Conservation (phyloP, 2,329 filamentous ascomycete genomes). For the Penicillium sclerotigenum region DNA sequence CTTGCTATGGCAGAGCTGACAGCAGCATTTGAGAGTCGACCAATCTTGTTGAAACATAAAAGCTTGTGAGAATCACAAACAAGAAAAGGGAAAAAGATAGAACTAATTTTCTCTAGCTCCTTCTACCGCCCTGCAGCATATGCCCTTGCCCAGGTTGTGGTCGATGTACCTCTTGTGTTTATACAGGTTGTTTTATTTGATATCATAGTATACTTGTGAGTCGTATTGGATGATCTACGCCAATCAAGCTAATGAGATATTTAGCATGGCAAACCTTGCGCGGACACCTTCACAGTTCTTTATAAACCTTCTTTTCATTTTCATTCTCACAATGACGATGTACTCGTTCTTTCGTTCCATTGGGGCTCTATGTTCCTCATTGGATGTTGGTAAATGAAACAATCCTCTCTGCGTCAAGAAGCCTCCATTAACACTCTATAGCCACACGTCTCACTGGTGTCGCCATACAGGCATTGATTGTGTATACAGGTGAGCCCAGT, state of each 20-base stretch:
- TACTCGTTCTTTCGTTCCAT: conserved; percentile 54
- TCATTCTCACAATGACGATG: conserved; percentile 53
- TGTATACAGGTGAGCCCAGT: conserved; percentile 51
- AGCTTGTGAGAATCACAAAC: conserved; percentile 48
- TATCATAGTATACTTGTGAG: conserved; percentile 58
- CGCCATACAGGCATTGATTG: conserved; percentile 51
- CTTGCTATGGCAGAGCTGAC: conserved; percentile 61
- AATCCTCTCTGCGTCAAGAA: background rate
- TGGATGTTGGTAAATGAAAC: conserved; percentile 45
- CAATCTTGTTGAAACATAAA: conserved; percentile 68
- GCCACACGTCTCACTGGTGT: conserved; percentile 51
- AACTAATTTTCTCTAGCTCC: conserved; percentile 39
- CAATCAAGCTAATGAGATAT: background rate
- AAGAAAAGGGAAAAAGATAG: background rate
- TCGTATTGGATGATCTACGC: background rate
- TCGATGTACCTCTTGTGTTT: conserved; percentile 57
- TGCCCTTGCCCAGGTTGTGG: conserved; percentile 56
- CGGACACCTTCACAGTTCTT: conserved; percentile 61
- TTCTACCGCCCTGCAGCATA: conserved; percentile 64
- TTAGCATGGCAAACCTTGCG: conserved; percentile 53
- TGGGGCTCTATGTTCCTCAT: conserved; percentile 48
- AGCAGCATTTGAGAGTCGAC: conserved; percentile 59
- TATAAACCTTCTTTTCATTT: conserved; percentile 56
- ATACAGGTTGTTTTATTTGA: conserved; percentile 59
- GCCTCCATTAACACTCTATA: conserved; percentile 14